phyloP scores from a whole-genome alignment of 192 early-diverging fungal genomes.

The Dispira parvispora region DNA sequence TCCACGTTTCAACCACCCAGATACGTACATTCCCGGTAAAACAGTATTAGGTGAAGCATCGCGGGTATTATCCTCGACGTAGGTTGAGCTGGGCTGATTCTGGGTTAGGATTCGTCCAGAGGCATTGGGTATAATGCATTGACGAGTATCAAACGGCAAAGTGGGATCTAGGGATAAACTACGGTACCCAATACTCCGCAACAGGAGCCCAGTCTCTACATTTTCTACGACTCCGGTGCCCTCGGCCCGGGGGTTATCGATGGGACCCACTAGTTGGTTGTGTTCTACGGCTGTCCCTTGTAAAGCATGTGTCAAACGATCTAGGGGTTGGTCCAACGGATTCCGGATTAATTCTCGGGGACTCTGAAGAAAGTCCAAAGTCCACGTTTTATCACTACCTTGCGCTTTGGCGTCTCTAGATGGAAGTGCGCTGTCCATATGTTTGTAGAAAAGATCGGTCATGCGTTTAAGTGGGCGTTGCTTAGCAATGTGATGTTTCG shows the following conservation, averaged over 20 bases:
- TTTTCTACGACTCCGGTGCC: conserved; percentile 39
- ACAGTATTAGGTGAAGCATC: conserved; percentile 5
- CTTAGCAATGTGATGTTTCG: conserved; percentile 19
- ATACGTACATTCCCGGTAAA: conserved; percentile 59
- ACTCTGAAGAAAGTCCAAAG: conserved; percentile 52
- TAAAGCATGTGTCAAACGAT: not conserved
- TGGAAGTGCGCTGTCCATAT: conserved; percentile 4
- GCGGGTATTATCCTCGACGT: too few species aligned
- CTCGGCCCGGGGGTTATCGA: conserved; percentile 30
- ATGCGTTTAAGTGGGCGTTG: conserved; percentile 63
- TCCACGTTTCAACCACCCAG: conserved; percentile 94
- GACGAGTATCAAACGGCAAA: conserved; percentile 56
- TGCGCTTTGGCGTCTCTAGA: not conserved
- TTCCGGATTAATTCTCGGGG: conserved; percentile 36
- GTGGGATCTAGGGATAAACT: conserved; percentile 41
- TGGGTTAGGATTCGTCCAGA: conserved; percentile 47
- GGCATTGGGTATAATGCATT: conserved; percentile 61
- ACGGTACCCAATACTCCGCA: conserved; percentile 80
- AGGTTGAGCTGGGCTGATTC: not conserved
- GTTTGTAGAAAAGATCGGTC: conserved; percentile 63
- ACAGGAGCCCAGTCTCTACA: conserved; percentile 44
- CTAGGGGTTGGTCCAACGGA: conserved; percentile 15
- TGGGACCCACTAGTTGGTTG: conserved; percentile 51
- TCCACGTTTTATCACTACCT: conserved; percentile 39
- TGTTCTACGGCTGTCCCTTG: conserved; percentile 21